Evolutionary conservation across 345 rosid species (phyloP).

Genomic region (Euphorbia tirucalli): DNA sequence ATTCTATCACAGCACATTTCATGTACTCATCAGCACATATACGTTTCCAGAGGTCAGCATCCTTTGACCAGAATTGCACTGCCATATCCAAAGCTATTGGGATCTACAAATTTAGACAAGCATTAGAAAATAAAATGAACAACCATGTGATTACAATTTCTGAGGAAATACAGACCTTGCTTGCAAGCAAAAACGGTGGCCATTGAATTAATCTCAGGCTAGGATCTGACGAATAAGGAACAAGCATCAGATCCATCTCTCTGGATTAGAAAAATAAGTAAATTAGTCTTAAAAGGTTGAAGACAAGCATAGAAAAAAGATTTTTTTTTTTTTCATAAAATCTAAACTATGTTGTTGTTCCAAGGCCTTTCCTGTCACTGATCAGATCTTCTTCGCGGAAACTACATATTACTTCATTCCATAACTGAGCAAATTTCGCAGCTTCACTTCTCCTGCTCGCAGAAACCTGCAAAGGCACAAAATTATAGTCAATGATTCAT

Average conservation of each 20-base stretch:
- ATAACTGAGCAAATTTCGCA: slow-evolving; percentile 93
- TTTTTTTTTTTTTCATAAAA: slow-evolving; percentile 2
- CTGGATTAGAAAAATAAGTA: slow-evolving; percentile 40
- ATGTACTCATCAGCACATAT: slow-evolving; percentile 92
- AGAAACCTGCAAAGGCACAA: slow-evolving; percentile 53
- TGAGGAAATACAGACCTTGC: slow-evolving; percentile 66
- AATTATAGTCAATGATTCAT: not conserved
- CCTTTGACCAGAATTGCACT: slow-evolving; percentile 72
- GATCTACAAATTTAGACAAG: slow-evolving; percentile 48
- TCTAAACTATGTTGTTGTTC: slow-evolving; percentile 10
- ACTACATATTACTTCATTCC: slow-evolving; percentile 93
- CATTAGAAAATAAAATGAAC: slow-evolving; percentile 6
- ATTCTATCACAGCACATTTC: slow-evolving; percentile 97
- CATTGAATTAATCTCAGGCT: slow-evolving; percentile 91
- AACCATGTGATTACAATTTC: not conserved
- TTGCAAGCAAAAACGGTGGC: slow-evolving; percentile 97
- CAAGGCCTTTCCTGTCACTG: slow-evolving; percentile 75
- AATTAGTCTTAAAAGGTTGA: slow-evolving; percentile 26
- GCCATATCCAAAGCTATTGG: slow-evolving; percentile 96
- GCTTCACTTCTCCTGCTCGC: slow-evolving; percentile 94
- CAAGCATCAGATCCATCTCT: slow-evolving; percentile 95
- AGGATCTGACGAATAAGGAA: slow-evolving; percentile 89
- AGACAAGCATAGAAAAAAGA: slow-evolving; percentile 8
- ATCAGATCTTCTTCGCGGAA: slow-evolving; percentile 98
- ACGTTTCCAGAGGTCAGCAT: slow-evolving; percentile 93